Base-by-base conservation (phyloP, 2,329 filamentous ascomycete species). In the Botryosphaeria dothidea region DNA sequence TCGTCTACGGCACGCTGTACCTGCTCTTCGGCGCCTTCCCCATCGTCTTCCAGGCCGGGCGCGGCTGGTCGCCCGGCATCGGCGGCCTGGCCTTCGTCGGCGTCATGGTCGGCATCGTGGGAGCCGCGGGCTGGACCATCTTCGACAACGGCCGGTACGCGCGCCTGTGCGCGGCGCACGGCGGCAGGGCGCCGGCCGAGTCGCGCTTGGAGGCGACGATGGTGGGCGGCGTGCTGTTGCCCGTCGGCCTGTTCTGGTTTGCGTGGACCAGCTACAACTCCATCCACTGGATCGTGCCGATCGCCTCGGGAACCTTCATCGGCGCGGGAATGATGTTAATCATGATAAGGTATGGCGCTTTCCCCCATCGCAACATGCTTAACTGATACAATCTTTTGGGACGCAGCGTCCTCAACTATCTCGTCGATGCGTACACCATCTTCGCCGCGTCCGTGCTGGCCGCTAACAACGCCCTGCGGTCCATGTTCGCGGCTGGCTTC, bases 391-490 rank as follows among this genome's bases (percentile, higher is more conserved):
- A 19, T 25, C 23, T 23, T 0, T 9, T 11, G 45, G 45, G 3
- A 11, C 15, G n/a, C 21, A 73, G 71, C 25, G 73, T 78, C 52
- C 74, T 78, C 72, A 77, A 79, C 70, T 80, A 76, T 72, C 60
- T 84, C 51, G 77, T 78, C 64, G 76, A 79, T 61, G 74, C 75
- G 0, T 84, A 92, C 75, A 88, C 89, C 61, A 90, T 93, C 70
- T 94, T 89, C 68, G 91, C 92, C 0, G 91, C 91, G 0, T 91
- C 88, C 0, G 90, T 89, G 0, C 80, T 93, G 9, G 91, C 91
- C 2, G 90, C 90, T 54, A 92, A 93, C 77, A 91, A 91, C 0
- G 90, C 96, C 72, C 79, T 96, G 45, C 88, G 92, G 69, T 93
- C 90, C 0, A 81, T 93, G 8, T 90, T 89, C 67, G 92, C 91